Conservation (phyloP, 371 early-diverging fungal genomes). For the Blyttiomyces sp. region DNA sequence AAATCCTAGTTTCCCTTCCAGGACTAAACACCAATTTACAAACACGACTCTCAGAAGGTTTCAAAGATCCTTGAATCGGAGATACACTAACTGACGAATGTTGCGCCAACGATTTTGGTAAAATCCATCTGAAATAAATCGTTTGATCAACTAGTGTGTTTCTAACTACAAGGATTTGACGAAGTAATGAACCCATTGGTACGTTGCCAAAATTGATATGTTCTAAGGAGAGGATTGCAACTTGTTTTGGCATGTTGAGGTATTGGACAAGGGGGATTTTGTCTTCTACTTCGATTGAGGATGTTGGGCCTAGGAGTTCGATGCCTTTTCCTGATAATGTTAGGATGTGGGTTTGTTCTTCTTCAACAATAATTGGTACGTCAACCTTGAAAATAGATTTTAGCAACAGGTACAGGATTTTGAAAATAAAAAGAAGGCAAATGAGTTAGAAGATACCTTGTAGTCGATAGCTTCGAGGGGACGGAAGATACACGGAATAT, state of each 20-base stretch:
- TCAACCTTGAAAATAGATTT: slow-evolving; percentile 15
- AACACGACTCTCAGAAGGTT: slow-evolving; percentile 28
- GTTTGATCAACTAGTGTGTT: slow-evolving; percentile 19
- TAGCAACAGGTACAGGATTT: not conserved
- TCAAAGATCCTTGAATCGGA: slow-evolving; percentile 25
- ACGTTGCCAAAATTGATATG: slow-evolving; percentile 41
- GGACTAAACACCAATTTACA: slow-evolving; percentile 36
- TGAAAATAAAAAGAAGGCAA: not conserved
- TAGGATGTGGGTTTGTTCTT: slow-evolving; percentile 37
- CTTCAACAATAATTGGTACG: slow-evolving; percentile 34
- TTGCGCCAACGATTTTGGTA: slow-evolving; percentile 20
- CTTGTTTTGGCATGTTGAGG: slow-evolving; percentile 19
- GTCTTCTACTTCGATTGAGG: too few species aligned
- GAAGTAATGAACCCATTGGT: slow-evolving; percentile 28
- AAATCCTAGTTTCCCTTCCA: slow-evolving; percentile 12
- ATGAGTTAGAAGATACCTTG: slow-evolving; percentile 15
- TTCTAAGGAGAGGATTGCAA: slow-evolving; percentile 37
- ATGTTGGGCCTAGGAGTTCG: too few species aligned
- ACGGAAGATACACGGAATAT: slow-evolving; percentile 40
- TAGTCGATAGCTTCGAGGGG: slow-evolving; percentile 41
- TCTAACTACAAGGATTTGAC: slow-evolving; percentile 31
- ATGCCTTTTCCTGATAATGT: slow-evolving; percentile 37
- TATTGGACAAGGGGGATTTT: slow-evolving; percentile 31
- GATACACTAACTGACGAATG: slow-evolving; percentile 13
- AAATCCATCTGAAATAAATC: slow-evolving; percentile 33